A percentile compares a stretch with the other conserved stretches of the same genome.
Evolutionary conservation across 805 yeast species (phyloP).

Genomic region (Metschnikowia lochheadii): DNA sequence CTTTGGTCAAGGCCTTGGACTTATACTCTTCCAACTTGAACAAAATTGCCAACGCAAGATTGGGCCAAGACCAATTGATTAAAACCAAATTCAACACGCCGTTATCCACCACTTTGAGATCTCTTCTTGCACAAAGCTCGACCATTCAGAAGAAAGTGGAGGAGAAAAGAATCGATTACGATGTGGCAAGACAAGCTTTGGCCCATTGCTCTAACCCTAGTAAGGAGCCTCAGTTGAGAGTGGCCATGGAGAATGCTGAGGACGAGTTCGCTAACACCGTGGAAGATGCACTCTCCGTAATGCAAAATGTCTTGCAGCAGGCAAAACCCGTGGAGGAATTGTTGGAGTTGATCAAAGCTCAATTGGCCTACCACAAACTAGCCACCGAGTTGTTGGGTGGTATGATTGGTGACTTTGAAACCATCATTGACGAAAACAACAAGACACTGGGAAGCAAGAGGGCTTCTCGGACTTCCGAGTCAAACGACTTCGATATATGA

Average conservation of each 20-base stretch:
- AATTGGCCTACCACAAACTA: conserved; percentile 73
- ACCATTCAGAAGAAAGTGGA: conserved; percentile 71
- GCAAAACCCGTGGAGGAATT: conserved; percentile 66
- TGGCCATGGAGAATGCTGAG: conserved; percentile 77
- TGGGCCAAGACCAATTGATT: conserved; percentile 76
- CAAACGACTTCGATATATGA: conserved; percentile 27
- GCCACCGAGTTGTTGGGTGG: conserved; percentile 64
- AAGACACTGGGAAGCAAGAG: conserved; percentile 14
- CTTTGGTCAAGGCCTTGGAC: conserved; percentile 59
- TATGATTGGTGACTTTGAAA: conserved; percentile 61
- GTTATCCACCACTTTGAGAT: conserved; percentile 57
- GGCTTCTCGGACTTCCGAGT: conserved; percentile 13
- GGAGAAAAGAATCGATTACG: conserved; percentile 73
- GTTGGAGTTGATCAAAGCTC: conserved; percentile 69
- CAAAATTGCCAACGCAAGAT: conserved; percentile 75
- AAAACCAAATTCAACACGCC: conserved; percentile 65
- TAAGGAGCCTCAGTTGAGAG: conserved; percentile 69
- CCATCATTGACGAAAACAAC: conserved; percentile 48
- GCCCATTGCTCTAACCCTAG: conserved; percentile 38
- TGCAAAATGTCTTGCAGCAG: conserved; percentile 74
- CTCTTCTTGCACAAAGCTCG: conserved; percentile 58
- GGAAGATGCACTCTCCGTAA: conserved; percentile 77
- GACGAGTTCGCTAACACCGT: conserved; percentile 88
- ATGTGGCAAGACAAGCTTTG: conserved; percentile 59
- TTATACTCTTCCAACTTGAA: conserved; percentile 66